Evolutionary conservation across 1,284 basidiomycete species (phyloP).

Genomic region (Schizophyllum commune): DNA sequence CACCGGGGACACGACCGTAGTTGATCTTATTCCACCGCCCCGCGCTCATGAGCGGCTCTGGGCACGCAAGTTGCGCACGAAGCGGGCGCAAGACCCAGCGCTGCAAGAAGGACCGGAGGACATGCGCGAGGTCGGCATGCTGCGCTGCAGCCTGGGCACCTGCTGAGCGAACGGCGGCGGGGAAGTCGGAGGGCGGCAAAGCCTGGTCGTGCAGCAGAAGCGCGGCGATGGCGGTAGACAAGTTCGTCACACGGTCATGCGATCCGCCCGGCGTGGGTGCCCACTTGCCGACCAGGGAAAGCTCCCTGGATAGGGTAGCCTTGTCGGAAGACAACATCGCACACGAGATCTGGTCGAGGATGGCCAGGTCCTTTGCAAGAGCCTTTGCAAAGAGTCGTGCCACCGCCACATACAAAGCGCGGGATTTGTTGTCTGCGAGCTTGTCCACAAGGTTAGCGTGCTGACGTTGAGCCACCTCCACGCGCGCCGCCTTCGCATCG

Average conservation of each 20-base stretch:
- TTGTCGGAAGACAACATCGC: constrained; percentile 24
- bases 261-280: constrained; percentile 50
- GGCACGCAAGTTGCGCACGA: constrained; percentile 34
- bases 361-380: constrained; percentile 37
- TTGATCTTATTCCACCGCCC: constrained; percentile 49
- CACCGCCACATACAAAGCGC: constrained; percentile 55
- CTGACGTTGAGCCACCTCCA: neutral
- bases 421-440: constrained; percentile 40
- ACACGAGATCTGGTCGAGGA: constrained; percentile 26
- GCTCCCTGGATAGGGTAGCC: constrained; percentile 28
- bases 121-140: constrained; percentile 10
- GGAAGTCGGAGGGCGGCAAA: constrained; percentile 12
- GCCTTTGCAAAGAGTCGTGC: constrained; percentile 51
- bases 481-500: constrained; percentile 11
- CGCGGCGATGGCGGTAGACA: constrained; percentile 52
- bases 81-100: constrained; percentile 51
- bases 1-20: constrained; percentile 48
- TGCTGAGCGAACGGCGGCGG: constrained; percentile 15
- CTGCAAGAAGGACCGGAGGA: constrained; percentile 45
- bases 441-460: constrained; percentile 33
- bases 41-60: constrained; percentile 57
- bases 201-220: constrained; percentile 35
- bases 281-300: constrained; percentile 63
- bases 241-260: constrained; percentile 57
- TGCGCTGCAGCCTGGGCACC: constrained; percentile 5